Conservation (phyloP, 495 filamentous ascomycete genomes). For the Penicillium atrosanguineum region DNA sequence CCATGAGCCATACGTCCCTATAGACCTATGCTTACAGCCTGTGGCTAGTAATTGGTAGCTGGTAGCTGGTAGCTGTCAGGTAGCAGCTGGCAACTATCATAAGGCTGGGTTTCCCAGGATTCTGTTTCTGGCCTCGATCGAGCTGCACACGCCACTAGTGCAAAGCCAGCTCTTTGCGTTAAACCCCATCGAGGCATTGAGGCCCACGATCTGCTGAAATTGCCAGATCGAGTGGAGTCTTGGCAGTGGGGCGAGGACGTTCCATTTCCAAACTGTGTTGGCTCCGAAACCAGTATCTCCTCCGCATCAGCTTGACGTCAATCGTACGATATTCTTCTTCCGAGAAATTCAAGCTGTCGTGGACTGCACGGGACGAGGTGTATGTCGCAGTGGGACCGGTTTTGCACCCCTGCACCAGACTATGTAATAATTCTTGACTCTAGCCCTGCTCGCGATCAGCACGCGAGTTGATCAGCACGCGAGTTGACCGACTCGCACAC, state of each 20-base stretch:
- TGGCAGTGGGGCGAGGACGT: conserved; percentile 16
- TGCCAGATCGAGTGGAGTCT: conserved; percentile 3
- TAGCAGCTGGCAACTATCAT: not conserved
- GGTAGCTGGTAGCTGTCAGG: too few species aligned
- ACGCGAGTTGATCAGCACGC: not conserved
- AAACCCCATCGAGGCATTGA: conserved; percentile 12
- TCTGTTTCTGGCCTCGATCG: conserved; percentile 5
- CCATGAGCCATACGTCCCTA: too few species aligned
- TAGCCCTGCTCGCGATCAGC: conserved; percentile 1
- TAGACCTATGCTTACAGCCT: too few species aligned
- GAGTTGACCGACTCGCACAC: not conserved
- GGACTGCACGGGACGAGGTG: not conserved
- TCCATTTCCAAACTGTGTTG: not conserved
- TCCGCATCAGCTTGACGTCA: conserved; percentile 32
- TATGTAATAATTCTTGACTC: conserved; percentile 1
- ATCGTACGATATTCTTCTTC: not conserved
- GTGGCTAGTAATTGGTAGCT: too few species aligned
- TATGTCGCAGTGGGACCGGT: not conserved
- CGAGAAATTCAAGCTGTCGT: not conserved
- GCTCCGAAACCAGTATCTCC: conserved; percentile 10
- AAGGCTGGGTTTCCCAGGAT: conserved; percentile 12
- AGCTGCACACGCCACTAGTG: conserved; percentile 10
- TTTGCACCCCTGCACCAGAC: not conserved
- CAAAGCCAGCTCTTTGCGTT: conserved; percentile 1
- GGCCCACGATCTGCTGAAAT: conserved; percentile 12